Conservation (phyloP, 257 asterid genomes). For the Forsythia suspensa region DNA sequence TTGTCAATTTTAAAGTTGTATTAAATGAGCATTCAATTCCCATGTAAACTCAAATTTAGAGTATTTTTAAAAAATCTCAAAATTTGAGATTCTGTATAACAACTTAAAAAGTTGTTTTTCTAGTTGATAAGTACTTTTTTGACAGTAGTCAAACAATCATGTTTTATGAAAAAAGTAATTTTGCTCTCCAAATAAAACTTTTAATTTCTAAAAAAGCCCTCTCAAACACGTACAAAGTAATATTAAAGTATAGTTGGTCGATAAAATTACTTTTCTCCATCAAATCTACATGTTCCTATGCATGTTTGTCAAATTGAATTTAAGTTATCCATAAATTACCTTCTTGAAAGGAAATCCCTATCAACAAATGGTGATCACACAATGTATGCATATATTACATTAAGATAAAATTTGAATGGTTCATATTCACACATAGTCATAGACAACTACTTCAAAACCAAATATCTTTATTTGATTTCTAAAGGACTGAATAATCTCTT, state of each 20-base stretch:
- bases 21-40: no score
- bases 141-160: no score
- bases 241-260: no score
- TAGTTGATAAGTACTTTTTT: no score
- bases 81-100: no score
- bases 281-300: slow-evolving; percentile 17
- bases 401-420: slow-evolving; percentile 28
- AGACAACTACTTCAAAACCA: not conserved
- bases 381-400: slow-evolving; percentile 11
- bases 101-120: no score
- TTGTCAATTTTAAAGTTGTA: no score
- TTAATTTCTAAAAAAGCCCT: not conserved
- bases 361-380: slow-evolving; percentile 18
- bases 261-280: no score
- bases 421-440: not conserved
- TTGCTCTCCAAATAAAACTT: not conserved
- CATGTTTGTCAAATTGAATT: slow-evolving; percentile 8
- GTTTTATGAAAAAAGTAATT: not conserved
- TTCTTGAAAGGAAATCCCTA: no score
- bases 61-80: no score
- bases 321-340: slow-evolving; percentile 11
- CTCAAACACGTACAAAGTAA: not conserved
- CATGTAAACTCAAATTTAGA: no score
- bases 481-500: no score
- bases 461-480: not conserved